Conservation (phyloP, 148 eudicot species). For the Pharnaceum exiguum region DNA sequence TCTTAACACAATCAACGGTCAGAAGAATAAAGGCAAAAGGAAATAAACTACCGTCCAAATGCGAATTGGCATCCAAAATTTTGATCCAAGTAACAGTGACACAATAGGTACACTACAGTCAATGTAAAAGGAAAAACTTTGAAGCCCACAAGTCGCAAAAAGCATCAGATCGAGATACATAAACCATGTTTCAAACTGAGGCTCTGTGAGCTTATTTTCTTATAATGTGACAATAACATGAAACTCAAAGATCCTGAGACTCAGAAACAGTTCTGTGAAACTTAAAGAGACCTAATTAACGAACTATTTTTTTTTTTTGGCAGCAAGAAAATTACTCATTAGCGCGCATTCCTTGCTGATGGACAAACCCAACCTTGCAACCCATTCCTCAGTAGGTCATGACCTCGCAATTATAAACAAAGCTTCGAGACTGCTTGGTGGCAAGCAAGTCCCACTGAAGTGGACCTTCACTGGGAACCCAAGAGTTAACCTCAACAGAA, state of each 20-base stretch:
- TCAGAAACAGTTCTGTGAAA: constrained; percentile 14
- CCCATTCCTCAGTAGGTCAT: constrained; percentile 72
- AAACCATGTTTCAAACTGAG: constrained; percentile 10
- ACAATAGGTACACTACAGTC: background rate
- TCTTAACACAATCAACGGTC: too few species aligned
- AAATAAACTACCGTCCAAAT: too few species aligned
- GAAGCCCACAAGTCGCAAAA: constrained; percentile 15
- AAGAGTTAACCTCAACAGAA: constrained; percentile 63
- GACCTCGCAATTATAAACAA: constrained; percentile 93
- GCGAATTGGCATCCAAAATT: background rate
- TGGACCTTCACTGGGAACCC: constrained; percentile 69
- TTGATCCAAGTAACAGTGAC: background rate
- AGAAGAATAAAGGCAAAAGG: too few species aligned
- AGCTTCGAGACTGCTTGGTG: constrained; percentile 58
- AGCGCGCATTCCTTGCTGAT: constrained; percentile 32
- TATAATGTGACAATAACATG: constrained; percentile 20
- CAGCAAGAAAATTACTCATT: constrained; percentile 43
- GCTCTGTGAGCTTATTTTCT: constrained; percentile 21
- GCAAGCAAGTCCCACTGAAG: constrained; percentile 68
- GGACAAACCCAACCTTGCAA: constrained; percentile 24
- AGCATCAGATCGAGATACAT: constrained; percentile 12
- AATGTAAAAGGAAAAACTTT: background rate
- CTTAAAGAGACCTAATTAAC: constrained; percentile 14
- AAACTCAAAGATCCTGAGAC: constrained; percentile 29
- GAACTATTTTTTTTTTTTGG: too few species aligned